Conservation (phyloP, 164 flowering plant genomes). For the Aristolochia contorta region DNA sequence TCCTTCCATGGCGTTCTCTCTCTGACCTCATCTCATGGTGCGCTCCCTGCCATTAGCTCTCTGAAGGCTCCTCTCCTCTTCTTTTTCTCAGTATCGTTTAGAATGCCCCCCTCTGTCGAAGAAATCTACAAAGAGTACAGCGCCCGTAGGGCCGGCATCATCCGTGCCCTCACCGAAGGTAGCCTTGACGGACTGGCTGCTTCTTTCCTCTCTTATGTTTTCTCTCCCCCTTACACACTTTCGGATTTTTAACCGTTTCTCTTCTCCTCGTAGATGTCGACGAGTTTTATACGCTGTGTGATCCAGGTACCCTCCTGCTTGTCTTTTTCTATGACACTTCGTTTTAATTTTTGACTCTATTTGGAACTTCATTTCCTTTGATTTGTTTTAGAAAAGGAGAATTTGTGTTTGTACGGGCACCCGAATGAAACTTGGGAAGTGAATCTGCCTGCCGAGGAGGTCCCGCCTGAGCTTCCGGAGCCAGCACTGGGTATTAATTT, state of each 20-base stretch:
- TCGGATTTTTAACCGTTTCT: slow-evolving; percentile 2
- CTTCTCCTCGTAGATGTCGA: slow-evolving; percentile 63
- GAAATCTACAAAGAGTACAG: slow-evolving; percentile 84
- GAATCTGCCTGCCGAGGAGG: slow-evolving; percentile 85
- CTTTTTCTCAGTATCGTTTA: slow-evolving; percentile 15
- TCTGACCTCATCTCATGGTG: background rate
- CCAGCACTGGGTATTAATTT: slow-evolving; percentile 93
- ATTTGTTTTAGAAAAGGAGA: slow-evolving; percentile 61
- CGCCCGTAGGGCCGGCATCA: slow-evolving; percentile 52
- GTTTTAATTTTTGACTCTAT: background rate
- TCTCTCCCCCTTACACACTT: background rate
- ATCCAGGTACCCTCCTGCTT: slow-evolving; percentile 50
- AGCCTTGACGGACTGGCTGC: slow-evolving; percentile 4
- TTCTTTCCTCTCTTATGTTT: background rate
- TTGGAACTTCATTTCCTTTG: too few species aligned
- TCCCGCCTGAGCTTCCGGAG: slow-evolving; percentile 95
- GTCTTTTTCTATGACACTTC: background rate
- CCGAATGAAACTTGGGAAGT: slow-evolving; percentile 85
- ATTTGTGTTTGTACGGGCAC: slow-evolving; percentile 82
- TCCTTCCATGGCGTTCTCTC: slow-evolving; percentile 1
- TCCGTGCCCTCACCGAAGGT: slow-evolving; percentile 76
- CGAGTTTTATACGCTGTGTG: slow-evolving; percentile 79
- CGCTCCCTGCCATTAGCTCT: background rate
- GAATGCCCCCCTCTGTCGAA: slow-evolving; percentile 74
- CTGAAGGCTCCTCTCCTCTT: background rate